Percentiles rank a stretch among this genome's conserved stretches.
Evolutionary conservation across 208 protist species (phyloP).

Genomic region (Herpetomonas tarakana): DNA sequence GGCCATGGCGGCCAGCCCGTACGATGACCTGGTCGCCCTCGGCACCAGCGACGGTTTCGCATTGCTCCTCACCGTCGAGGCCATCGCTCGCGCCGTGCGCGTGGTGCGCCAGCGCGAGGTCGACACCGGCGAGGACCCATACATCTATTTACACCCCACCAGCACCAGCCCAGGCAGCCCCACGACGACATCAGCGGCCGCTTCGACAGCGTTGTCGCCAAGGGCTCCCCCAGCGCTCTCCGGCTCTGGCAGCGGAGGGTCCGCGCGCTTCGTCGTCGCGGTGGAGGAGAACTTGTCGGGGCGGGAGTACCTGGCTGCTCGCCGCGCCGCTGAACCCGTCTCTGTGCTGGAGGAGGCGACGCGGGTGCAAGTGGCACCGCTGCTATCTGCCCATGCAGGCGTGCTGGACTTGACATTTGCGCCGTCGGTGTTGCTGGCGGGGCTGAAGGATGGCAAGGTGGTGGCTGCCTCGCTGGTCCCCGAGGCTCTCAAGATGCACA

Average conservation of each 20-base stretch:
- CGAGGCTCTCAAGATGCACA: conserved; percentile 23
- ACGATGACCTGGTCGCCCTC: conserved; percentile 76
- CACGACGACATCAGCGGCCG: background rate
- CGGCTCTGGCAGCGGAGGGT: background rate
- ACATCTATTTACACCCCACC: conserved; percentile 21
- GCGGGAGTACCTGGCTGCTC: conserved; percentile 2
- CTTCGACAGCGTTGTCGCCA: too few species aligned
- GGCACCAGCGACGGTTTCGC: conserved; percentile 57
- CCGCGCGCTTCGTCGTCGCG: background rate
- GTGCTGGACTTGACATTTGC: conserved; percentile 67
- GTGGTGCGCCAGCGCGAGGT: conserved; percentile 12
- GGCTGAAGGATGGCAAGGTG: conserved; percentile 70
- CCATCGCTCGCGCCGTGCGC: conserved; percentile 18
- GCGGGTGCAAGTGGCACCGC: conserved; percentile 40
- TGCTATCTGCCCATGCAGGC: conserved; percentile 18
- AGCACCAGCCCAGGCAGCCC: background rate
- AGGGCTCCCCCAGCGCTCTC: too few species aligned
- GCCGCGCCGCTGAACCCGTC: background rate
- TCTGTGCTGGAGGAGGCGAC: conserved; percentile 33
- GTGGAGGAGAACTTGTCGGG: background rate
- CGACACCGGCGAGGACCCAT: conserved; percentile 34
- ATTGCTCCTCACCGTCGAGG: conserved; percentile 44
- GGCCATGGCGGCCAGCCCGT: conserved; percentile 45
- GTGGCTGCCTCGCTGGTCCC: conserved; percentile 65
- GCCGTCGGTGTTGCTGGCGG: conserved; percentile 81